Conservation (phyloP, 148 eudicot species). For the Agrostemma githago region DNA sequence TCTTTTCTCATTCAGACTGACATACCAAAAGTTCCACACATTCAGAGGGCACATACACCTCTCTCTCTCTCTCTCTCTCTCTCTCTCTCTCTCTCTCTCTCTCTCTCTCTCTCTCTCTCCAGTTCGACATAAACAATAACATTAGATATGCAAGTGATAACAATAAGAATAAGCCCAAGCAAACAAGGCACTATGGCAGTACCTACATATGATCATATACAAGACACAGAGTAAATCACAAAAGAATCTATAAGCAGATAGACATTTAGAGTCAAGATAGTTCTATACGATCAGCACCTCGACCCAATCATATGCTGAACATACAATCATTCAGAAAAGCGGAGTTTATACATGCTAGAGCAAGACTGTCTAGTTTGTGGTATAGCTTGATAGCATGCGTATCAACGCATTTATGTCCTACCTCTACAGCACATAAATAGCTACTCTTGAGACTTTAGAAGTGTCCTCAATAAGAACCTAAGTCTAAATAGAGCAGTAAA, state of each 20-base stretch:
- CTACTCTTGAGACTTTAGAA: background rate
- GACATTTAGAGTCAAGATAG: background rate
- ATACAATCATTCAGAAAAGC: background rate
- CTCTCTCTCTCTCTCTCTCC: background rate
- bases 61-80: background rate
- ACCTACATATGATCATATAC: background rate
- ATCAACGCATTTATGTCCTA: background rate
- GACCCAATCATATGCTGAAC: background rate
- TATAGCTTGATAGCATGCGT: background rate
- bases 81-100: background rate
- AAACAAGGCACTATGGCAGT: background rate
- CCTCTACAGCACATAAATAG: background rate
- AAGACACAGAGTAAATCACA: background rate
- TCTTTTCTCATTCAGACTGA: background rate
- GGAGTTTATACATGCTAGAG: background rate
- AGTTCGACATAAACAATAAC: background rate
- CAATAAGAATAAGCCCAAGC: background rate
- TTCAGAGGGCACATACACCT: background rate
- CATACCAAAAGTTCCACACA: conserved; percentile 6
- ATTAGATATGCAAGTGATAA: background rate
- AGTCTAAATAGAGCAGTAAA: background rate
- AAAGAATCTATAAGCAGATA: background rate
- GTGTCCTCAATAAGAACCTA: background rate
- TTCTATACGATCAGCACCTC: background rate
- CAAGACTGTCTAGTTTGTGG: background rate